Conservation (phyloP, 805 yeast genomes). For the Lipomyces yamadae region DNA sequence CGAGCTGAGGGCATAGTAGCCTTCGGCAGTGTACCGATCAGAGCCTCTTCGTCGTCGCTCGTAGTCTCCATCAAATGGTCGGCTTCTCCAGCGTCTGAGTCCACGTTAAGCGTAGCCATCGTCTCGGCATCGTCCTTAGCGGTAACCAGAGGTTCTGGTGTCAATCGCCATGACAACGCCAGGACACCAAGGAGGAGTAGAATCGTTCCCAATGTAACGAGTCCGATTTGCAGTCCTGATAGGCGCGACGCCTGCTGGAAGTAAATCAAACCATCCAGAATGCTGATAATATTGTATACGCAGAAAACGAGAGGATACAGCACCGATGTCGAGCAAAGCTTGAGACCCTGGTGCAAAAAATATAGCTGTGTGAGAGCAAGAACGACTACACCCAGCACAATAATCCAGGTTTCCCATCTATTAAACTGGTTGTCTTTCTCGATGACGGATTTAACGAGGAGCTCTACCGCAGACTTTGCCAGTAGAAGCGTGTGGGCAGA, state of each 20-base stretch:
- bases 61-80: conserved; percentile 17
- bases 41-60: conserved; percentile 23
- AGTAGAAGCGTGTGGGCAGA: conserved; percentile 84
- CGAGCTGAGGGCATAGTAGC: conserved; percentile 8
- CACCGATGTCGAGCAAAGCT: conserved; percentile 71
- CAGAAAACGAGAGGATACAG: conserved; percentile 86
- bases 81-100: conserved; percentile 28
- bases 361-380: conserved; percentile 74
- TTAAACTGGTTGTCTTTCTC: conserved; percentile 49
- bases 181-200: conserved; percentile 64
- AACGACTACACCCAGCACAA: conserved; percentile 59
- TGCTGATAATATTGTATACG: conserved; percentile 73
- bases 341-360: conserved; percentile 74
- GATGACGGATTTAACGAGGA: conserved; percentile 55
- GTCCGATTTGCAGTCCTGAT: conserved; percentile 45
- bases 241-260: conserved; percentile 56
- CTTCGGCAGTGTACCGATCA: conserved; percentile 10
- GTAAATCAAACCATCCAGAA: conserved; percentile 67
- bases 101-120: conserved; percentile 15
- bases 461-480: conserved; percentile 84
- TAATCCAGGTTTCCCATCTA: conserved; percentile 53
- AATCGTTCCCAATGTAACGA: conserved; percentile 56
- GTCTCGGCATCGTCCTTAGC: conserved; percentile 29
- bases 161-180: conserved; percentile 59
- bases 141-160: conserved; percentile 30